These are phyloP conservation scores for Patellaria atrata DNA, from an alignment of 495 filamentous ascomycete genomes.

Conservation along the genomic window DNA sequence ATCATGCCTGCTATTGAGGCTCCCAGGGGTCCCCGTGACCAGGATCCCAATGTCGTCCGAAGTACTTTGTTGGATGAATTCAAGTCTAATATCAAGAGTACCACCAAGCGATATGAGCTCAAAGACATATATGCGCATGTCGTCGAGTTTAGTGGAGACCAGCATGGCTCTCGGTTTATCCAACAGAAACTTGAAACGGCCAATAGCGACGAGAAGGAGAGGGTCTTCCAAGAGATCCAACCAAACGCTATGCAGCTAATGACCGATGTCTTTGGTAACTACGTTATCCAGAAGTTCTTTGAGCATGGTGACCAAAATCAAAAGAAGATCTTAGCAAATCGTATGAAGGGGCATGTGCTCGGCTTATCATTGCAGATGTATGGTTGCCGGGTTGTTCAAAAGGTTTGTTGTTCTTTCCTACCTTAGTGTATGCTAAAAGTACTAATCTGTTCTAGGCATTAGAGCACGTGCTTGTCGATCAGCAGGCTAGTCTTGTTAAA, in stretches of 20 bases:
- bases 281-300: constrained; percentile 96
- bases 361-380: constrained; percentile 81
- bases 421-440: constrained; percentile 6
- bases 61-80: constrained; percentile 73
- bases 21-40: constrained; percentile 43
- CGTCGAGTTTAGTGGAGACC: constrained; percentile 91
- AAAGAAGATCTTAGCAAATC: constrained; percentile 69
- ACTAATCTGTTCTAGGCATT: constrained; percentile 47
- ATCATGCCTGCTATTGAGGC: constrained; percentile 28
- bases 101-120: constrained; percentile 67
- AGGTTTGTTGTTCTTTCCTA: constrained; percentile 42
- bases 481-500: constrained; percentile 70
- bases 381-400: constrained; percentile 91
- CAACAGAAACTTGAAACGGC: constrained; percentile 89
- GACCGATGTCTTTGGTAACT: constrained; percentile 96
- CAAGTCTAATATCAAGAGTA: constrained; percentile 55
- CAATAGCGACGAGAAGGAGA: constrained; percentile 95
- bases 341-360: constrained; percentile 75
- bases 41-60: constrained; percentile 50
- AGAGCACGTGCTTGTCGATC: constrained; percentile 79
- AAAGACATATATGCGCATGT: constrained; percentile 86
- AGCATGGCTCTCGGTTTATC: constrained; percentile 90
- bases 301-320: constrained; percentile 92
- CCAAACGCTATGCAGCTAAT: constrained; percentile 75
- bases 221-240: constrained; percentile 75